Evolutionary conservation across 805 yeast genomes (phyloP), one percentile per base, ranked within the genome.

Genomic region (Candida boleticola): DNA sequence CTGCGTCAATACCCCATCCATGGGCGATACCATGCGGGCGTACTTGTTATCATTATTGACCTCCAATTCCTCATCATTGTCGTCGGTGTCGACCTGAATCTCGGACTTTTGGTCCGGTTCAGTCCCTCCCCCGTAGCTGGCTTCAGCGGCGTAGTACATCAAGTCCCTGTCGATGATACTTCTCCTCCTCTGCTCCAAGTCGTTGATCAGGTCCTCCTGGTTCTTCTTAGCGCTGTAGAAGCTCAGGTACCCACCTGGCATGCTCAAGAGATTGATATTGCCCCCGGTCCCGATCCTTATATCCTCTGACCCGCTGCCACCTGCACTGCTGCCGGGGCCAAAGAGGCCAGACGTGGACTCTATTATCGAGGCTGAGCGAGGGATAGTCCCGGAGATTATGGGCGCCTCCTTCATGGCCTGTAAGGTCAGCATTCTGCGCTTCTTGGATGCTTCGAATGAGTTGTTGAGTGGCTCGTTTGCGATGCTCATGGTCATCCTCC

Each of bases 401-500:
- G 37, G 41, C 31, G 19, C 34, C 46, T 23, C 29, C 42, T 13
- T 44, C 47, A 14, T 22, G 27, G 22, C 41, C 43, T 2, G 47
- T 48, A 21, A 37, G 55, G 13, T 47, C 55, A 67, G 63, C 31
- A 64, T 42, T 33, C 59, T 47, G 31, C 57, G 55, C 43, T 59
- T 62, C 46, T 63, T 63, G 27, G 43, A 49, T 1, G 67, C 60
- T 10, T 55, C 40, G 42, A 58, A 59, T 40, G 54, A 46, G 27
- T 52, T 55, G 33, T 45, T 36, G 26, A 60, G 47, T 7, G 57
- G 60, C 23, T 50, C 60, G 19, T 45, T 32, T 10, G 48, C 45
- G 26, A 37, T 29, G 19, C 19, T 25, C 17, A 35, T 7, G 17
- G 14, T 22, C 37, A 20, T 22, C 13, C 20, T 19, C 37, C 27